phyloP scores from a whole-genome alignment of 306 rosid genomes.

The Comarum palustre region DNA sequence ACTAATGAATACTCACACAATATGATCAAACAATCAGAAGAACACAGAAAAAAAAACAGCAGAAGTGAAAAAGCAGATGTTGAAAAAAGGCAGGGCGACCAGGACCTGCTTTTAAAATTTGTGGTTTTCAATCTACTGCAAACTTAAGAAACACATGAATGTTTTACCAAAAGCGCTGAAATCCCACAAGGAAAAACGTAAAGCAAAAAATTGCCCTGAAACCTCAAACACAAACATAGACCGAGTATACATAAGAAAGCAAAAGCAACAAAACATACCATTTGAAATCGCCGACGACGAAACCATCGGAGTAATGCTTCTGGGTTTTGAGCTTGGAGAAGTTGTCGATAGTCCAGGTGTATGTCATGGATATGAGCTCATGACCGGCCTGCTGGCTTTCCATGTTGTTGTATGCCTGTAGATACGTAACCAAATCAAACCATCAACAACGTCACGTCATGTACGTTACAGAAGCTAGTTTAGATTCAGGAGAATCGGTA shows the following conservation, averaged over 20 bases:
- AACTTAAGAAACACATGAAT: no score
- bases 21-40: not conserved
- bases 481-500: no score
- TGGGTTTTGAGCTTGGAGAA: constrained; percentile 10
- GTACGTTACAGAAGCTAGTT: no score
- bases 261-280: not conserved
- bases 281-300: constrained; percentile 13
- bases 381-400: no score
- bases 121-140: not conserved
- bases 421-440: no score
- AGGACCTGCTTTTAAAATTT: no score
- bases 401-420: no score
- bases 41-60: no score
- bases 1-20: no score
- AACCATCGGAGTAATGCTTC: constrained; percentile 17
- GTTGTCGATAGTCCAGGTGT: constrained; percentile 16
- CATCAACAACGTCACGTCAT: no score
- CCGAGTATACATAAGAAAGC: no score
- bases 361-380: constrained; percentile 13
- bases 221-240: not conserved
- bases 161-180: not conserved
- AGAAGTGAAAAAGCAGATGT: not conserved
- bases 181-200: not conserved
- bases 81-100: no score
- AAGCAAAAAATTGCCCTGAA: not conserved